Evolutionary conservation across 345 rosid species (phyloP).

Genomic region (Microthlaspi erraticum): DNA sequence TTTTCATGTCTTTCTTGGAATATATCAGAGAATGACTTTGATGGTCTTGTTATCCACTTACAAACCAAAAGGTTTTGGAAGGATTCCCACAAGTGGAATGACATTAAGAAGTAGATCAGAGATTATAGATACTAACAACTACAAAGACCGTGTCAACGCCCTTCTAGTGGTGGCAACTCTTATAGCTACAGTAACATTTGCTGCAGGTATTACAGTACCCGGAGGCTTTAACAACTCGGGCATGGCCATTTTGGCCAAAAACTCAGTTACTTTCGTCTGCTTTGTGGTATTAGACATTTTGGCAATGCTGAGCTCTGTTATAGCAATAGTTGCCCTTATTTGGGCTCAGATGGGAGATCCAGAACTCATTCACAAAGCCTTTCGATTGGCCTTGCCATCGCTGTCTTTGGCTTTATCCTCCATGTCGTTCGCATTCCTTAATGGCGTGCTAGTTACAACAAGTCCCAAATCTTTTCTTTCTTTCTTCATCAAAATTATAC

Average conservation of each 20-base stretch:
- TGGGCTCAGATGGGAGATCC: slow-evolving; percentile 21
- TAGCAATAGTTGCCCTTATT: slow-evolving; percentile 1
- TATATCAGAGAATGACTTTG: background rate
- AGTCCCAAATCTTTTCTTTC: background rate
- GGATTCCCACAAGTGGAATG: background rate
- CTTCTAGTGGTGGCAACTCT: no score
- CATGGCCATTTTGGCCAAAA: no score
- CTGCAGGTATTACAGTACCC: no score
- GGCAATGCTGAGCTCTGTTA: slow-evolving; percentile 1
- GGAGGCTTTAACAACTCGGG: no score
- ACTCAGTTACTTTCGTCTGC: no score
- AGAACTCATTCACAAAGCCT: background rate
- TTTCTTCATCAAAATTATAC: background rate
- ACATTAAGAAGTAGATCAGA: slow-evolving; percentile 12
- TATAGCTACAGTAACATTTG: no score
- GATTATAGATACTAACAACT: no score
- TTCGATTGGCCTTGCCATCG: background rate
- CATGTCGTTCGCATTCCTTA: background rate
- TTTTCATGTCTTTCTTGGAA: background rate
- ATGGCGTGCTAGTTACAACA: background rate
- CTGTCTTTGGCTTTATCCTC: background rate
- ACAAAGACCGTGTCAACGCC: background rate
- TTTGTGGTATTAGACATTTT: background rate
- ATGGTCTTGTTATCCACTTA: background rate
- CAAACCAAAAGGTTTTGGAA: background rate